phyloP scores from a whole-genome alignment of 1,139 yeast genomes.

The Yamadazyma sp. region DNA sequence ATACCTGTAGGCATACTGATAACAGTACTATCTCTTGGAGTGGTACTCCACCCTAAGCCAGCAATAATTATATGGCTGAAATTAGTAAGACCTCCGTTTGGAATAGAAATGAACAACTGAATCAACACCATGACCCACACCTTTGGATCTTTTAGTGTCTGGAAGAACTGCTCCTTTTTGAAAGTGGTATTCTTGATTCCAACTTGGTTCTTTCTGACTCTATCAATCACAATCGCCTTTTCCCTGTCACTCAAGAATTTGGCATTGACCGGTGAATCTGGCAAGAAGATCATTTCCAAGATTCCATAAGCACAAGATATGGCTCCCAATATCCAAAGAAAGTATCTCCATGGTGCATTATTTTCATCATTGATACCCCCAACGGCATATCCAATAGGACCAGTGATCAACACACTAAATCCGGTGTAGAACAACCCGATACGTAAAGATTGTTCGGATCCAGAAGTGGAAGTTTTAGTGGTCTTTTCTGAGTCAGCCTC shows the following conservation, averaged over 20 bases:
- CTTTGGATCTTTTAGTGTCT: constrained; percentile 13
- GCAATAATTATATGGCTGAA: constrained; percentile 23
- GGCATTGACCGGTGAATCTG: constrained; percentile 26
- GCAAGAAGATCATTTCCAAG: constrained; percentile 13
- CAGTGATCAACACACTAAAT: constrained; percentile 25
- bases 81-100: constrained; percentile 29
- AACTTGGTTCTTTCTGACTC: constrained; percentile 30
- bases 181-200: constrained; percentile 28
- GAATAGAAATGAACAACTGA: constrained; percentile 24
- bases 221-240: constrained; percentile 27
- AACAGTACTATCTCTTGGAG: constrained; percentile 10
- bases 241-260: constrained; percentile 24
- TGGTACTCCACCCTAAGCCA: constrained; percentile 23
- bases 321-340: constrained; percentile 23
- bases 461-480: constrained; percentile 8
- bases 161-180: constrained; percentile 16
- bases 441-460: constrained; percentile 13
- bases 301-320: constrained; percentile 22
- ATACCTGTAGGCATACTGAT: constrained; percentile 12
- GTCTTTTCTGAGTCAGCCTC: not conserved
- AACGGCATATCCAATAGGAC: constrained; percentile 25
- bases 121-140: constrained; percentile 13
- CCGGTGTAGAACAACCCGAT: constrained; percentile 18
- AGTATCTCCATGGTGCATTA: constrained; percentile 23
- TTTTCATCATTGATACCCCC: constrained; percentile 15